A percentile compares a stretch with the other conserved stretches of the same genome.
Evolutionary conservation across 2,329 filamentous ascomycete genomes (phyloP).

Genomic region (Ophiosphaerella korrae): DNA sequence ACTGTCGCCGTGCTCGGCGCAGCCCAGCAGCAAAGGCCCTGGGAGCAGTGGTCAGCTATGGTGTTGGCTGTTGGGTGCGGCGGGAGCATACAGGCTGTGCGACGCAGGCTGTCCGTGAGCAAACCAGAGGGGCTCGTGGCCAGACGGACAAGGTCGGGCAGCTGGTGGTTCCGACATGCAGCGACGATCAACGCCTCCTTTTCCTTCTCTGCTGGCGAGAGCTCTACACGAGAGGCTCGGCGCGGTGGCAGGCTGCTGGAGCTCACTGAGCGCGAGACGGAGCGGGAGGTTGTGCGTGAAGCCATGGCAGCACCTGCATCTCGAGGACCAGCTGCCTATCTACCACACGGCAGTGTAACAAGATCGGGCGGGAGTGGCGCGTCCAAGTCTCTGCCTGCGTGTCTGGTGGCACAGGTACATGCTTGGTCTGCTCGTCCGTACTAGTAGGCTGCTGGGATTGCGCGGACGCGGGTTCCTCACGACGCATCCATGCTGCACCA

Average conservation of each 20-base stretch:
- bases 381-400: no score
- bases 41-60: constrained; percentile 14
- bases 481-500: no score
- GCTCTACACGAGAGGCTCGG: constrained; percentile 15
- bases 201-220: constrained; percentile 30
- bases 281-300: constrained; percentile 27
- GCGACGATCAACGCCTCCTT: constrained; percentile 43
- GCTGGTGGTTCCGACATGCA: constrained; percentile 50
- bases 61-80: constrained; percentile 2
- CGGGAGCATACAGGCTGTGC: constrained; percentile 71
- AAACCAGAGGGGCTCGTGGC: constrained; percentile 54
- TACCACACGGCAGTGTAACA: neutral
- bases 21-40: constrained; percentile 67
- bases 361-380: neutral
- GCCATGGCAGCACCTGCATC: constrained; percentile 33
- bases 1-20: constrained; percentile 20
- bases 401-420: no score
- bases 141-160: constrained; percentile 48
- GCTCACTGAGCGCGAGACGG: constrained; percentile 37
- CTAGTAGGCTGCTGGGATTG: no score
- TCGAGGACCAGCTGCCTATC: constrained; percentile 9
- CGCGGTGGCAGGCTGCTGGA: constrained; percentile 28
- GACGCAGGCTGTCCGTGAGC: constrained; percentile 63
- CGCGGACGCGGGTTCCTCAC: no score
- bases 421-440: no score